Base-by-base conservation (phyloP, 176 grass and related monocot species). In the Triticum turgidum region DNA sequence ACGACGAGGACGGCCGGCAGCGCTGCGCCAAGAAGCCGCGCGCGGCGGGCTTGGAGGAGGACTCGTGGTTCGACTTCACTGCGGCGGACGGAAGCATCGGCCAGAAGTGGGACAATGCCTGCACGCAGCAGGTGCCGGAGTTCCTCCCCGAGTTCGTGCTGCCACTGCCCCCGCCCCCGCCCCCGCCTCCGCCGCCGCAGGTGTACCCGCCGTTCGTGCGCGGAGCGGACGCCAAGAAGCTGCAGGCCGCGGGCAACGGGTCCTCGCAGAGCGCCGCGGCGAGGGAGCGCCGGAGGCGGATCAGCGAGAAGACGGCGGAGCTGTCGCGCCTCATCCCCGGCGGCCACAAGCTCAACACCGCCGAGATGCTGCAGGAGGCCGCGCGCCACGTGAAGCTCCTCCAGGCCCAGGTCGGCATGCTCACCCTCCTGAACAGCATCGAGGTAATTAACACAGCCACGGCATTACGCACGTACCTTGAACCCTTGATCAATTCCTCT, bases 251-350 rank as follows among this genome's bases (percentile, higher is more conserved):
- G 11, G 6, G 32, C 15, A 47, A 61, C 62, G 79, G 42, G 33
- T 24, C 64, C 73, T 73, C 86, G 71, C 85, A 91, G 84, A 95
- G 88, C 70, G 25, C 68, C 8, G 74, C 78, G 24, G 93, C 95
- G 37, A 93, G 86, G 88, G 80, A 91, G 89, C 86, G 95, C 3
- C 89, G 95, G 35, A 98, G 85, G 86, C 87, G 80, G 91, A 95
- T 93, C 74, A 93, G 91, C 69, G 89, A 89, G 69, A 98, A 90
- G 88, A 98, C 93, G 61, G 91, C 89, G 9, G 89, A 92, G 79
- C 88, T 98, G 6, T 84, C 82, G 30, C 87, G 83, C 44, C 73
- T 98, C 52, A 90, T 98, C 71, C 95, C 95, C 41, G 93, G 95
- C 0, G 93, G 77, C 4, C 62, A 82, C 54, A 89, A 39, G 81